These are phyloP conservation scores for Tulasnella sp. DNA, from an alignment of 768 basidiomycete genomes.

Conservation along the genomic window DNA sequence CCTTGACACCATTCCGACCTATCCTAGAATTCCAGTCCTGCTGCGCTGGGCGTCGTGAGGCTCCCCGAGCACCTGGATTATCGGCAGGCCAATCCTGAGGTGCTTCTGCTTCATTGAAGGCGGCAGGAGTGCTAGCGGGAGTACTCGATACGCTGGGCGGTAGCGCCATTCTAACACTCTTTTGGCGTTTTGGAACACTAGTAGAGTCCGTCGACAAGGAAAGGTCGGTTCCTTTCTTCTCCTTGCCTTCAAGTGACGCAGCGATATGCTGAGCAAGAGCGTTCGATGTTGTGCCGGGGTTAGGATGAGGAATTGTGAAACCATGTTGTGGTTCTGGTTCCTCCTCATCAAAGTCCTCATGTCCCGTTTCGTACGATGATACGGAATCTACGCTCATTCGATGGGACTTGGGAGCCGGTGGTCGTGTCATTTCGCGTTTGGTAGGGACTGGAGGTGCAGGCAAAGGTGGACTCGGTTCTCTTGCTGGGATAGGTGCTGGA, in stretches of 20 bases:
- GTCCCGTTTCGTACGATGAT: constrained; percentile 54
- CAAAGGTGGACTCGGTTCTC: background rate
- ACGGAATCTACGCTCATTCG: constrained; percentile 39
- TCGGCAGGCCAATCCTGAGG: background rate
- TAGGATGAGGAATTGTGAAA: background rate
- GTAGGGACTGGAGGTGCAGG: background rate
- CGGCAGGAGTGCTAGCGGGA: constrained; percentile 59
- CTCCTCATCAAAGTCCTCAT: constrained; percentile 37
- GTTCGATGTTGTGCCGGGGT: background rate
- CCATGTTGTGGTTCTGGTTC: constrained; percentile 9
- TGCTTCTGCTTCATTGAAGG: constrained; percentile 39
- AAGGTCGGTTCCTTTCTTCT: constrained; percentile 23
- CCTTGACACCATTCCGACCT: constrained; percentile 5
- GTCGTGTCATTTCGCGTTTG: no score
- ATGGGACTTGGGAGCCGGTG: no score
- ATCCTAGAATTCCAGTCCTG: background rate
- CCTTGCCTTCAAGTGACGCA: background rate
- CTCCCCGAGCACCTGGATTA: no score
- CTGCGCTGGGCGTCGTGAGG: no score
- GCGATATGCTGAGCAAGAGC: background rate
- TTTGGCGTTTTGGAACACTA: constrained; percentile 29
- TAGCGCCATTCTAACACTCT: constrained; percentile 68
- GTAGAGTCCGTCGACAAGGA: constrained; percentile 16
- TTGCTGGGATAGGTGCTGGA: background rate
- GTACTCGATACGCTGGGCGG: constrained; percentile 38